Conservation (phyloP, 1,284 basidiomycete genomes). For the Microbotryum lychnidis-dioicae region DNA sequence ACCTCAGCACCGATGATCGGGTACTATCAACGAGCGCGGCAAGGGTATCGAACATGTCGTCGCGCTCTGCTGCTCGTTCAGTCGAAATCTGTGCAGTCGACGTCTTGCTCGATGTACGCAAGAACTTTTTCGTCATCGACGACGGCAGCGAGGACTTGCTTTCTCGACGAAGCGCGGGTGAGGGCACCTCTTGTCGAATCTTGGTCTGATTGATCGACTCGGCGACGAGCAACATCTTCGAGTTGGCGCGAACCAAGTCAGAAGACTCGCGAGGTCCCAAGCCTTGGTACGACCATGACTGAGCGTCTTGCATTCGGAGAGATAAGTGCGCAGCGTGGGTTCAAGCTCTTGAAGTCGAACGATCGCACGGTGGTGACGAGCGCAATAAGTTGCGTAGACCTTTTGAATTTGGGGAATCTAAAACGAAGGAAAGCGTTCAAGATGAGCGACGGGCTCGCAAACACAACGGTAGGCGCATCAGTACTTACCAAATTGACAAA, state of each 20-base stretch:
- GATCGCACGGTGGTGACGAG: constrained; percentile 41
- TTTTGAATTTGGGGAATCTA: constrained; percentile 39
- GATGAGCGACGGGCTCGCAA: neutral
- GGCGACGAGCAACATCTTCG: constrained; percentile 41
- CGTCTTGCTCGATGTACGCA: constrained; percentile 33
- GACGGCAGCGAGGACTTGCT: constrained; percentile 9
- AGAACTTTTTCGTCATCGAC: constrained; percentile 24
- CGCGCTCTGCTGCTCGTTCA: neutral
- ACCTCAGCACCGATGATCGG: constrained; percentile 18
- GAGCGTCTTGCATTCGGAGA: constrained; percentile 40
- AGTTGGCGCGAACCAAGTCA: constrained; percentile 37
- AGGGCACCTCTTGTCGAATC: constrained; percentile 38
- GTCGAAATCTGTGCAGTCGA: constrained; percentile 15
- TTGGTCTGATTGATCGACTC: constrained; percentile 44
- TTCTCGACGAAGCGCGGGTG: constrained; percentile 10
- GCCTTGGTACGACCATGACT: constrained; percentile 37
- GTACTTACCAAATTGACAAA: constrained; percentile 38
- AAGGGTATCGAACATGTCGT: constrained; percentile 28
- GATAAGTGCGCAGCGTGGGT: constrained; percentile 35
- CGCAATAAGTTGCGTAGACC: constrained; percentile 41
- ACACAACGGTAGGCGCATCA: neutral
- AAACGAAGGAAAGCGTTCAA: neutral
- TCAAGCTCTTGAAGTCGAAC: constrained; percentile 37
- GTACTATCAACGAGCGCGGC: constrained; percentile 25
- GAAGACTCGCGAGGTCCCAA: constrained; percentile 42